Evolutionary conservation across 2,329 filamentous ascomycete genomes (phyloP), one percentile per base, ranked within the genome.

Genomic region (Cordyceps tenuipes): DNA sequence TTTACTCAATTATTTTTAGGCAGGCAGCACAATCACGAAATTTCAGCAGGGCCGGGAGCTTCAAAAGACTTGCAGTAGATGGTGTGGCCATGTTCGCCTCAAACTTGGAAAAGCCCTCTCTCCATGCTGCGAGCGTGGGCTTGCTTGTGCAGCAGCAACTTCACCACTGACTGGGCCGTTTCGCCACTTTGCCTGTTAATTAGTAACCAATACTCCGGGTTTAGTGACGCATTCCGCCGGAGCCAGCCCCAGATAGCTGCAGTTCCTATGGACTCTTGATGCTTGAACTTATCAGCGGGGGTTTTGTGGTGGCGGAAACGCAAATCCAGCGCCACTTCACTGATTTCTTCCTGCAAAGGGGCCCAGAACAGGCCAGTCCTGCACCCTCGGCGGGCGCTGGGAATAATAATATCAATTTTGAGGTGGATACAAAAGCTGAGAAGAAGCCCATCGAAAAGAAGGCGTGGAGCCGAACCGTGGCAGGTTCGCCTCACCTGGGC

Each of bases 401-500:
- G 46, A 21, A 57, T 23, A 49, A 9, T 0, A 36, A 26, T 4
- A 5, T 29, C 29, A 47, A 23, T 13, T 15, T 44, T 44, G 26
- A 21, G 31, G 55, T 49, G 55, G 55, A 29, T 34, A 57, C 46
- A 46, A 19, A 19, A 48, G 55, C 44, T 41, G 46, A 57, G n/a
- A 13, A 10, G 12, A 36, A 13, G 34, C 10, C 12, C 55, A 49
- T 48, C 41, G 34, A 41, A 9, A 9, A 41, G 34, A 21, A 46
- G 23, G 55, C 55, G 55, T 34, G 53, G 21, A 44, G 39, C 34
- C 12, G 34, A 13, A 41, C 34, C 34, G 4, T 49, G 55, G 21
- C 55, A 48, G 31, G 44, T 57, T 57, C 46, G 55, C 55, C 55
- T 57, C 46, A 41, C 41, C 31, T 43, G n/a, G 41, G 23, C 9